Conservation (phyloP, 108 stramenopile genomes). For the Mediolabrus comicus region DNA sequence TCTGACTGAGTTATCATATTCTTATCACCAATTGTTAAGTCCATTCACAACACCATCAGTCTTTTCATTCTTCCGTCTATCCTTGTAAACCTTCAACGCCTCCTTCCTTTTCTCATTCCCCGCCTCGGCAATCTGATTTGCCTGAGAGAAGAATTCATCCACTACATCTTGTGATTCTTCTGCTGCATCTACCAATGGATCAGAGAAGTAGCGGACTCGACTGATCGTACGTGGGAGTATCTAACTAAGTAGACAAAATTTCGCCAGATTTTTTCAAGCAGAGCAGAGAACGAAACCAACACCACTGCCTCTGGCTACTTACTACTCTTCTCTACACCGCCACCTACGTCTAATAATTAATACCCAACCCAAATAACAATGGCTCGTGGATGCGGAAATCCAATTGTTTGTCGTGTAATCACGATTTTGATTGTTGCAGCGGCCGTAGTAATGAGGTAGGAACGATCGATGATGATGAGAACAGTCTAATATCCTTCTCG, state of each 20-base stretch:
- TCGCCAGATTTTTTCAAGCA: too few species aligned
- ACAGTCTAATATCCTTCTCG: too few species aligned
- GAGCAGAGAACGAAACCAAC: too few species aligned
- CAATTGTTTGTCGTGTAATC: neutral
- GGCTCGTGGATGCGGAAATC: neutral
- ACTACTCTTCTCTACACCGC: too few species aligned
- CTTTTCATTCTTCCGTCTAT: slow-evolving; percentile 49
- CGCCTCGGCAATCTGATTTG: slow-evolving; percentile 46
- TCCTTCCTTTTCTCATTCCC: slow-evolving; percentile 56
- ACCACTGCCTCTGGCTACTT: too few species aligned
- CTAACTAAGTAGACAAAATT: too few species aligned
- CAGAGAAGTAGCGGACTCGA: slow-evolving; percentile 55
- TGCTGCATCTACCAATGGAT: slow-evolving; percentile 56
- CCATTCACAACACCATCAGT: slow-evolving; percentile 47
- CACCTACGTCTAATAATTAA: too few species aligned
- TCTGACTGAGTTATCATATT: neutral
- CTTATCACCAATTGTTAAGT: slow-evolving; percentile 59
- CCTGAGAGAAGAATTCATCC: slow-evolving; percentile 63
- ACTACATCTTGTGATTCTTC: slow-evolving; percentile 71
- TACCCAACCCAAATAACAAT: neutral
- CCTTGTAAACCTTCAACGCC: slow-evolving; percentile 43
- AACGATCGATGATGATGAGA: neutral
- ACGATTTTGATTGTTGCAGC: neutral
- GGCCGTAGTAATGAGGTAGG: neutral
- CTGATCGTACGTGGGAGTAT: too few species aligned